Evolutionary conservation across 2,329 filamentous ascomycete species (phyloP).

Genomic region (Colletotrichum melonis): DNA sequence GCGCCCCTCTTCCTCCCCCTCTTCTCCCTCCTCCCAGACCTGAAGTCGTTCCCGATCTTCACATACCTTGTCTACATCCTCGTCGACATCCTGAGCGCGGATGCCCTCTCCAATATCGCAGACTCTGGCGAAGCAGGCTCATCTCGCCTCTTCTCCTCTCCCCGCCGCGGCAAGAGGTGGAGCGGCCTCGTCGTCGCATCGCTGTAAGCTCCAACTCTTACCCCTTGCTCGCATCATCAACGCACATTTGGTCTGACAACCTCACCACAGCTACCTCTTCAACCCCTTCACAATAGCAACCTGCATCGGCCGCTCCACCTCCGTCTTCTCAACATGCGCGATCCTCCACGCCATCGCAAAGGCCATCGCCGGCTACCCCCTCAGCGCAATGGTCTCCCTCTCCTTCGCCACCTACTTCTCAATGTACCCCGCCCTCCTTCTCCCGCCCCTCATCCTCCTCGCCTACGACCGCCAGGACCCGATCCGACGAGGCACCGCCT

Average conservation of each 20-base stretch:
- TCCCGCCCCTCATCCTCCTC: slow-evolving; percentile 84
- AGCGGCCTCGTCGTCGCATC: slow-evolving; percentile 81
- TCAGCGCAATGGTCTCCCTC: slow-evolving; percentile 85
- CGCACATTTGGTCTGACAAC: slow-evolving; percentile 82
- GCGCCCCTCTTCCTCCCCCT: slow-evolving; percentile 91
- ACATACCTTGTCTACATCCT: slow-evolving; percentile 84
- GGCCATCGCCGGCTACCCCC: slow-evolving; percentile 77
- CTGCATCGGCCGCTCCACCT: slow-evolving; percentile 90
- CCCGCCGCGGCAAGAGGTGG: slow-evolving; percentile 80
- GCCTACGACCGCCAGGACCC: slow-evolving; percentile 75
- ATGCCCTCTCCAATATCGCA: slow-evolving; percentile 82
- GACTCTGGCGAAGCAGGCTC: slow-evolving; percentile 81
- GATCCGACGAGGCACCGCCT: slow-evolving; percentile 48
- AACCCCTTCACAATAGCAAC: slow-evolving; percentile 94
- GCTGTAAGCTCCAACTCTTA: slow-evolving; percentile 65
- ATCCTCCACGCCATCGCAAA: slow-evolving; percentile 86
- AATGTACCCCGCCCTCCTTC: slow-evolving; percentile 88
- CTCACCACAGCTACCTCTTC: slow-evolving; percentile 79
- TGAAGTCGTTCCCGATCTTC: slow-evolving; percentile 73
- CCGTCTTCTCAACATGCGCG: slow-evolving; percentile 88
- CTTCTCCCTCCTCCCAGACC: slow-evolving; percentile 87
- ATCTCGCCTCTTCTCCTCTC: slow-evolving; percentile 82
- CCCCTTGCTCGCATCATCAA: background rate
- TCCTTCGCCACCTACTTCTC: slow-evolving; percentile 91
- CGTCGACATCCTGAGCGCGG: slow-evolving; percentile 84